Base-by-base conservation (phyloP, 2,329 filamentous ascomycete species). In the Neonectria faginata region DNA sequence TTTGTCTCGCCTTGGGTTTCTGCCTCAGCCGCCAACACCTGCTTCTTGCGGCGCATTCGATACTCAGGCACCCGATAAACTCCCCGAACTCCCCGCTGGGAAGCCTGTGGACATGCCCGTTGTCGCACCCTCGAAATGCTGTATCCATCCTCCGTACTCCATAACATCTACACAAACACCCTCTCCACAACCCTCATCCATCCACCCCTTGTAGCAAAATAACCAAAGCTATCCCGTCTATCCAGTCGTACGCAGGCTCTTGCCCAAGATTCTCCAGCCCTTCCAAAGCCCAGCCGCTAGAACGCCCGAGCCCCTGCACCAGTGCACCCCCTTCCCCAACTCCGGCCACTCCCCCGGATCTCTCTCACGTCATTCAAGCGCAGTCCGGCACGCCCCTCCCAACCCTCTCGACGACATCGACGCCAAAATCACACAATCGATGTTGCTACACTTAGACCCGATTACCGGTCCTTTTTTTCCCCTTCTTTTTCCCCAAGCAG, bases 391-490 rank as follows among this genome's bases (percentile, higher is more conserved):
- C 18, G 9, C 45, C 51, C 27, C 56, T 22, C 39, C 18, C 20
- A 20, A 27, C 14, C 33, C 31, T 39, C 31, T 14, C 60, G 39
- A 53, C 71, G 64, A 73, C 71, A 73, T 72, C 47, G 58, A 65
- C 67, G 64, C 71, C 68, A 73, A 73, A 73, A 73, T 73, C 68
- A 72, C 71, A 73, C 71, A 73, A 73, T 72, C 48, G 53, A 25
- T 41, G 16, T 41, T 29, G 20, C 25, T 33, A 12, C 27, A 22
- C 27, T 39, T 33, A 12, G 25, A 7, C 18, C n/a, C 29, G 48
- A 51, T 51, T 9, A 9, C 48, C 18, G 10, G 27, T 3, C n/a
- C 29, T 20, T 51, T 50, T 50, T 33, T n/a, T 9, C 47, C 54
- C 22, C 20, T 25, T 25, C 25, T 25, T 25, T 50, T 33, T n/a